Base-by-base conservation (phyloP, 2,329 filamentous ascomycete genomes). In the Magnaporthales sp. region DNA sequence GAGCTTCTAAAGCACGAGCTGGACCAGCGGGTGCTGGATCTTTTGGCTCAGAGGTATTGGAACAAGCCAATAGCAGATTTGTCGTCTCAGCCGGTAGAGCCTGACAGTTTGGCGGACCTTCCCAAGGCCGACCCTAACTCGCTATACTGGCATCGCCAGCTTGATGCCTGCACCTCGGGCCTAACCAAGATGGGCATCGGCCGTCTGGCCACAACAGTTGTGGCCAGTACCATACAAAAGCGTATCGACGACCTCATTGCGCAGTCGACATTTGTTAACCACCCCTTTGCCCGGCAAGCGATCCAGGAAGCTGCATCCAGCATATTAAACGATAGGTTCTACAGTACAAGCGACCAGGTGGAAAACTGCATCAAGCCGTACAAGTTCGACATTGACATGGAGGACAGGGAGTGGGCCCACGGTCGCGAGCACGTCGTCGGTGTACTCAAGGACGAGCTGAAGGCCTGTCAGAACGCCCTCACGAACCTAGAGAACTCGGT, bases 311-410 rank as follows among this genome's bases (percentile, higher is more conserved):
- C 95, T 0, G 92, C 93, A 1, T 91, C 92, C 0, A 90, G 88
- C 29, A 98, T 99, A 66, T 80, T 99, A 13, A 95, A 95, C 70
- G 95, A 99, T 73, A 85, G 94, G 15, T 97, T 96, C 70, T 98
- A 97, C 79, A 95, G 94, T 77, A 99, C 96, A 1, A 95, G 91
- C 69, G 96, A 99, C 73, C 95, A 98, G 78, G 91, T 99, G 0
- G 95, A 99, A 77, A 98, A 98, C 75, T 99, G 94, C 75, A 96
- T 99, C 78, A 99, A 99, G 77, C 95, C 96, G 0, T 99, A 94
- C 82, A 99, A 99, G 76, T 98, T 94, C 71, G 93, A 97, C 69
- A 96, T 99, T 67, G 95, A 99, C 72, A 89, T 99, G 61, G 92
- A 97, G 73, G 91, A 93, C 54, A 83, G 88, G 8, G 96, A 99